phyloP scores from a whole-genome alignment of 2,329 filamentous ascomycete genomes.

The Aspergillus sp. region DNA sequence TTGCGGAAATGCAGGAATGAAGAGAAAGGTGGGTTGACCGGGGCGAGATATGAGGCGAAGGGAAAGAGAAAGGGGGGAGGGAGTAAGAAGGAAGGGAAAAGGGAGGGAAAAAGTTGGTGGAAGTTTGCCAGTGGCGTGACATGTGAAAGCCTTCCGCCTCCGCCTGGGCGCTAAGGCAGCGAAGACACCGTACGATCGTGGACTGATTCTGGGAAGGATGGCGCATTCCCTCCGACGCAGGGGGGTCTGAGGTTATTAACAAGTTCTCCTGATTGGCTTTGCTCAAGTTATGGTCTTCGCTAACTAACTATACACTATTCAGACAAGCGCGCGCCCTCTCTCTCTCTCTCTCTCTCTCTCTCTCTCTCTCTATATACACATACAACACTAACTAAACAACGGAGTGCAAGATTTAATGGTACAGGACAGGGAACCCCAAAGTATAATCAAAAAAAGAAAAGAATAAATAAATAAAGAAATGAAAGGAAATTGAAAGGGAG shows the following conservation, averaged over 20 bases:
- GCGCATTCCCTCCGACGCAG: neutral
- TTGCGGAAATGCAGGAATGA: neutral
- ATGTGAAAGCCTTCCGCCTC: constrained; percentile 29
- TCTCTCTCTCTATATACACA: neutral
- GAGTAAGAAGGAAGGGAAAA: constrained; percentile 6
- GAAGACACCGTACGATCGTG: constrained; percentile 10
- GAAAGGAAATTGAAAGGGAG: neutral
- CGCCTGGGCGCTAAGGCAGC: constrained; percentile 2
- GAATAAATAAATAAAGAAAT: neutral
- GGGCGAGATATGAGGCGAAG: constrained; percentile 2
- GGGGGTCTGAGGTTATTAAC: neutral
- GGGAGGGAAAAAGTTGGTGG: constrained; percentile 17
- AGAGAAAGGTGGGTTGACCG: constrained; percentile 1
- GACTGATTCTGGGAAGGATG: neutral
- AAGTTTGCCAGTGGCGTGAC: constrained; percentile 27
- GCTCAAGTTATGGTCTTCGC: neutral
- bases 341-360: too few relatives aligned
- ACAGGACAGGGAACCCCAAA: neutral
- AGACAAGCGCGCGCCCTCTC: neutral
- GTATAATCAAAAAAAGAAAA: neutral
- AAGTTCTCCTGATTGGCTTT: too few relatives aligned
- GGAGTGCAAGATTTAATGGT: neutral
- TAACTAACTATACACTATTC: neutral
- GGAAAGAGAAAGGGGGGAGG: neutral
- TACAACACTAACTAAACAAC: neutral